Evolutionary conservation across 2,329 filamentous ascomycete genomes (phyloP).

Genomic region (Passalora sequoiae): DNA sequence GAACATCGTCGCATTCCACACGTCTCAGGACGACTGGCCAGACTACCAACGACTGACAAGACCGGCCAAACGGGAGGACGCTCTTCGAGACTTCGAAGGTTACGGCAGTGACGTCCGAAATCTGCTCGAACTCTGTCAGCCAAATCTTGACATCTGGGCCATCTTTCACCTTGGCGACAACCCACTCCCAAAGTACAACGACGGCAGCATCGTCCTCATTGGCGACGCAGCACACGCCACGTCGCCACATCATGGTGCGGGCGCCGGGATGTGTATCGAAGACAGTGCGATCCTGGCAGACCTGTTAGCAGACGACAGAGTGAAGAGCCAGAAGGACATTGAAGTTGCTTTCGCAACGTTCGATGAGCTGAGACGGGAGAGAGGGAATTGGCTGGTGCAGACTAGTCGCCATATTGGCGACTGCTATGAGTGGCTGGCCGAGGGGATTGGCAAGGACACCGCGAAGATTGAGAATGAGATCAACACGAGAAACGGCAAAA

Average conservation of each 20-base stretch:
- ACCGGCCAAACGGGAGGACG: conserved; percentile 22
- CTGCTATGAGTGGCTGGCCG: conserved; percentile 36
- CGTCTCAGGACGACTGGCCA: conserved; percentile 22
- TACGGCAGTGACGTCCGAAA: conserved; percentile 24
- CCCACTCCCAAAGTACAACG: conserved; percentile 34
- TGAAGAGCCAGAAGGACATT: conserved; percentile 18
- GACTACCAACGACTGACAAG: conserved; percentile 21
- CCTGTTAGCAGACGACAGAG: conserved; percentile 21
- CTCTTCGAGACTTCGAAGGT: conserved; percentile 23
- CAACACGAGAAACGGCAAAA: conserved; percentile 18
- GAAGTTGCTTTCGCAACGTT: conserved; percentile 39
- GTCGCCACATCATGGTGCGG: conserved; percentile 39
- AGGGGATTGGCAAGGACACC: conserved; percentile 21
- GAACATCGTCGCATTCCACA: conserved; percentile 29
- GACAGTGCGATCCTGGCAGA: conserved; percentile 28
- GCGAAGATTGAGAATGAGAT: conserved; percentile 23
- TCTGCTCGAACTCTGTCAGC: conserved; percentile 24
- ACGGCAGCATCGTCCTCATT: conserved; percentile 33
- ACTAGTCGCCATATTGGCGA: conserved; percentile 38
- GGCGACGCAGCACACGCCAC: conserved; percentile 43
- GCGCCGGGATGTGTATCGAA: conserved; percentile 31
- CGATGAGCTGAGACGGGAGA: conserved; percentile 36
- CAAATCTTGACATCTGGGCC: conserved; percentile 34
- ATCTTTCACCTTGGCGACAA: conserved; percentile 39
- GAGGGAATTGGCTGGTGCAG: conserved; percentile 43